Base-by-base conservation (phyloP, 352 stramenopile species). In the Peronospora destructor region DNA sequence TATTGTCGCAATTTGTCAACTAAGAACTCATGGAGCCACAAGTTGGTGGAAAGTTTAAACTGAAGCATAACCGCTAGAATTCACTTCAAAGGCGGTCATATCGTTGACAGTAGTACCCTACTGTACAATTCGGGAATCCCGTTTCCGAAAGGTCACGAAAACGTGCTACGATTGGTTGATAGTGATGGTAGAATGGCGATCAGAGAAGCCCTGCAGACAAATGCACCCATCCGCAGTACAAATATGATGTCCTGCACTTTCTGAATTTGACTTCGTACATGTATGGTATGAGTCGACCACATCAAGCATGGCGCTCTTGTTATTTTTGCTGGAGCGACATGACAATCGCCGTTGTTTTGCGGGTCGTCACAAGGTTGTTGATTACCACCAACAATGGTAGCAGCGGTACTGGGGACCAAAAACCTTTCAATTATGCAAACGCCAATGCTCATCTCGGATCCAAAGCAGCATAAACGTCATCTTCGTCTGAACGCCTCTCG, bases 71-170 rank as follows among this genome's bases (percentile, higher is more conserved):
- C 19, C 19, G 19, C 1, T 21, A 21, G 19, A 21, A 21, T 3
- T 21, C 3, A 21, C 3, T 21, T 21, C 19, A 21, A 21, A 21
- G 19, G 19, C 3, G 1, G 19, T 21, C 19, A 1, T 21, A 1
- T 26, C 23, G 23, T 26, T 3, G 23, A 32, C 28, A 32, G 28
- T 32, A 12, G 28, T 12, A 32, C 3, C 28, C 11, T 12, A 32
- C 7, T 32, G 28, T 32, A 12, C 26, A 30, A 30, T 10, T 30
- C 8, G 23, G n/a, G n/a, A 23, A 9, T 7, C 36, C 16, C 51
- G 45, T 65, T 63, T 59, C 35, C 25, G 35, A 63, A 59, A 58
- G 48, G 41, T 53, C 55, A 36, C 30, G 28, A 46, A 49, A 60
- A 55, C 17, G 36, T 12, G 0, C 26, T 21, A 40, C 35, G 17